phyloP scores from a whole-genome alignment of 129 eudicot genomes.

The Helianthus annuus region HanXRQr2.0-SUNRISE NC_035440.2:9846075-9846574 shows the following conservation, averaged over 20 bases:
- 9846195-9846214: neutral
- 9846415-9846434: slow-evolving; percentile 97
- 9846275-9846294: neutral
- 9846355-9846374: neutral
- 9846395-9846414: slow-evolving; percentile 52
- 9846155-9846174: slow-evolving; percentile 24
- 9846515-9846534: slow-evolving; percentile 96
- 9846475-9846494: slow-evolving; percentile 63
- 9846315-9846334: no score
- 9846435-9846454: slow-evolving; percentile 96
- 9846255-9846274: neutral
- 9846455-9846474: slow-evolving; percentile 98
- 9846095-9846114: slow-evolving; percentile 4
- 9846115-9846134: slow-evolving; percentile 40
- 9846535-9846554: slow-evolving; percentile 80
- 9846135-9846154: slow-evolving; percentile 25
- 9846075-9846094: slow-evolving; percentile 26
- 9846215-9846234: neutral
- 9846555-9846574: slow-evolving; percentile 90
- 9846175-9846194: slow-evolving; percentile 49
- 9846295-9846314: no score
- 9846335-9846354: neutral
- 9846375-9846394: neutral
- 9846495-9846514: slow-evolving; percentile 88
- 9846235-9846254: no score